Evolutionary conservation across 192 early-diverging fungal species (phyloP).

Genomic region (Spizellomyces sp.): DNA sequence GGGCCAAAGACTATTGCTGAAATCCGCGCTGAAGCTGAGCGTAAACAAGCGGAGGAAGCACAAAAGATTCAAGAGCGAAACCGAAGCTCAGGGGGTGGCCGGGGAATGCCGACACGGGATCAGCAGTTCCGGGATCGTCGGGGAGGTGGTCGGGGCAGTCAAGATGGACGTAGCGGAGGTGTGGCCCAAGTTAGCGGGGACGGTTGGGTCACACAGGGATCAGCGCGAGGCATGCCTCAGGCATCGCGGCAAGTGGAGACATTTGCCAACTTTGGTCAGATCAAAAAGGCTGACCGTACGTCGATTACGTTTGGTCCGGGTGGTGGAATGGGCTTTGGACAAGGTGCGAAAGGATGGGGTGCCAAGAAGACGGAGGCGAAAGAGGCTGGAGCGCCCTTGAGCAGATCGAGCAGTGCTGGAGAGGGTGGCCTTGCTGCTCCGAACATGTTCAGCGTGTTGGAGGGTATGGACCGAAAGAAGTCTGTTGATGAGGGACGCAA

Average conservation of each 20-base stretch:
- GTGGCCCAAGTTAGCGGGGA: slow-evolving; percentile 56
- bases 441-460: slow-evolving; percentile 19
- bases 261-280: slow-evolving; percentile 70
- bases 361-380: slow-evolving; percentile 48
- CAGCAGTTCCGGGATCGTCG: slow-evolving; percentile 58
- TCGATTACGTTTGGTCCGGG: slow-evolving; percentile 58
- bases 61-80: slow-evolving; percentile 66
- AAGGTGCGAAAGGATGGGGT: slow-evolving; percentile 43
- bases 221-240: slow-evolving; percentile 45
- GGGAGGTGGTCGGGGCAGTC: slow-evolving; percentile 56
- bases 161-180: slow-evolving; percentile 41
- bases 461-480: slow-evolving; percentile 33
- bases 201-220: slow-evolving; percentile 64
- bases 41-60: slow-evolving; percentile 72
- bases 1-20: slow-evolving; percentile 92
- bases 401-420: slow-evolving; percentile 46
- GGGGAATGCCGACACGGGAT: slow-evolving; percentile 60
- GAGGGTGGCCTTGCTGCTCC: slow-evolving; percentile 30
- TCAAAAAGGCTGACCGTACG: slow-evolving; percentile 55
- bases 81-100: slow-evolving; percentile 44
- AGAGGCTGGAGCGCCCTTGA: slow-evolving; percentile 46
- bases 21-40: slow-evolving; percentile 76
- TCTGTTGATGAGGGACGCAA: slow-evolving; percentile 34
- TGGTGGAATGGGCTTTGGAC: slow-evolving; percentile 42
- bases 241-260: slow-evolving; percentile 70